Percentiles rank a stretch among this genome's conserved stretches.
These are phyloP conservation scores for Climacium dendroides DNA, from an alignment of 225 moss, liverwort and hornwort species.

Conservation along the genomic window DNA sequence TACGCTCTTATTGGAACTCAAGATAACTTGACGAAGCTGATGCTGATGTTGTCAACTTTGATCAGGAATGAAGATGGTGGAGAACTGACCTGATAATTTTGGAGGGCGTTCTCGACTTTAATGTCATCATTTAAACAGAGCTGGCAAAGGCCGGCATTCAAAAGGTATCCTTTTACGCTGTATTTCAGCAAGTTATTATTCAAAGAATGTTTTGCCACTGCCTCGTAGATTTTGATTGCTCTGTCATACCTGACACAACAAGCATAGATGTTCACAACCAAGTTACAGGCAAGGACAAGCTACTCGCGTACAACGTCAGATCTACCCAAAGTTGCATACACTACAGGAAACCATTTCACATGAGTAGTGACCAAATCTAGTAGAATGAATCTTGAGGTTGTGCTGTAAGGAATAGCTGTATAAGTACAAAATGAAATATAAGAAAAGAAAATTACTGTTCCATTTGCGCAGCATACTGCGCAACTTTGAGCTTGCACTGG, in stretches of 20 bases:
- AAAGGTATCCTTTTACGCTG: constrained; percentile 58
- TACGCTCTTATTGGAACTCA: not conserved
- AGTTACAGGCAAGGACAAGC: not conserved
- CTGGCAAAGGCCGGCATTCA: constrained; percentile 62
- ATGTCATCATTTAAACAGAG: constrained; percentile 44
- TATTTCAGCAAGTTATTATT: constrained; percentile 59
- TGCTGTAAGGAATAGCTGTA: not conserved
- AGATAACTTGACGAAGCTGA: not conserved
- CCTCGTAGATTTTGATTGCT: constrained; percentile 50
- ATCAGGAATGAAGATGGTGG: not conserved
- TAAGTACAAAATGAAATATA: not conserved
- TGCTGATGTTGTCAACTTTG: not conserved
- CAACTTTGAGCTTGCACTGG: constrained; percentile 98
- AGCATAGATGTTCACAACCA: not conserved
- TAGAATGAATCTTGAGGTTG: not conserved
- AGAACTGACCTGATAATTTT: constrained; percentile 36
- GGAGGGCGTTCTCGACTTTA: constrained; percentile 45
- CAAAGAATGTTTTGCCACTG: constrained; percentile 54
- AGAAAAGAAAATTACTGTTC: constrained; percentile 57
- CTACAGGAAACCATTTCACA: not conserved
- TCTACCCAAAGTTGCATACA: not conserved
- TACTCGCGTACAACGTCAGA: not conserved
- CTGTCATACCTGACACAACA: constrained; percentile 35
- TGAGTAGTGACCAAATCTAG: not conserved
- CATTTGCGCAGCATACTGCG: constrained; percentile 85